Conservation (phyloP, 2,329 filamentous ascomycete species). For the Ciborinia camelliae region DNA sequence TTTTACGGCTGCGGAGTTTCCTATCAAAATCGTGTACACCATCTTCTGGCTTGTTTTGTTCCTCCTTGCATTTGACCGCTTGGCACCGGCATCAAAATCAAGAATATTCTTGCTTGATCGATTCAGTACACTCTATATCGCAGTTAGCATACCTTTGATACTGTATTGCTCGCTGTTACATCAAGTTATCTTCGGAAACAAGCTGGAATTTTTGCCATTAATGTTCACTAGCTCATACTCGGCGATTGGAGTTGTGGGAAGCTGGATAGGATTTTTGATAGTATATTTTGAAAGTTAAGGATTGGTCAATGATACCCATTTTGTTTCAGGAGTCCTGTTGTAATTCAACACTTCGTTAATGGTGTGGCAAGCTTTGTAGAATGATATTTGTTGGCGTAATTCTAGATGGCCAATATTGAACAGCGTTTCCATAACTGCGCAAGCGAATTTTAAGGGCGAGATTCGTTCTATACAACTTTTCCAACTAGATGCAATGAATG, state of each 20-base stretch:
- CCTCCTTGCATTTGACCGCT: slow-evolving; percentile 77
- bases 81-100: slow-evolving; percentile 80
- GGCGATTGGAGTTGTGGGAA: slow-evolving; percentile 89
- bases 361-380: neutral
- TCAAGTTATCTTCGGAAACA: slow-evolving; percentile 74
- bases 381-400: neutral
- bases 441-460: neutral
- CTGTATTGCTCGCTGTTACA: slow-evolving; percentile 85
- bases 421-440: neutral
- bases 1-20: slow-evolving; percentile 89
- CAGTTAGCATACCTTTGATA: slow-evolving; percentile 83
- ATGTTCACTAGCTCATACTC: slow-evolving; percentile 98
- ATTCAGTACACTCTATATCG: slow-evolving; percentile 85
- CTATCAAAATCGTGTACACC: slow-evolving; percentile 90
- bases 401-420: neutral
- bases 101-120: slow-evolving; percentile 88
- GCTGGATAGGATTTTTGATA: slow-evolving; percentile 91
- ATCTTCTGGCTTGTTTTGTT: slow-evolving; percentile 88
- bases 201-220: slow-evolving; percentile 84
- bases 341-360: neutral
- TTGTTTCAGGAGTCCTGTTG: neutral
- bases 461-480: neutral
- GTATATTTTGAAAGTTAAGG: slow-evolving; percentile 67
- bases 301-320: slow-evolving; percentile 25
- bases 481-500: neutral